Base-by-base conservation (phyloP, 768 basidiomycete species). In the Dioszegia aurantiaca region DNA sequence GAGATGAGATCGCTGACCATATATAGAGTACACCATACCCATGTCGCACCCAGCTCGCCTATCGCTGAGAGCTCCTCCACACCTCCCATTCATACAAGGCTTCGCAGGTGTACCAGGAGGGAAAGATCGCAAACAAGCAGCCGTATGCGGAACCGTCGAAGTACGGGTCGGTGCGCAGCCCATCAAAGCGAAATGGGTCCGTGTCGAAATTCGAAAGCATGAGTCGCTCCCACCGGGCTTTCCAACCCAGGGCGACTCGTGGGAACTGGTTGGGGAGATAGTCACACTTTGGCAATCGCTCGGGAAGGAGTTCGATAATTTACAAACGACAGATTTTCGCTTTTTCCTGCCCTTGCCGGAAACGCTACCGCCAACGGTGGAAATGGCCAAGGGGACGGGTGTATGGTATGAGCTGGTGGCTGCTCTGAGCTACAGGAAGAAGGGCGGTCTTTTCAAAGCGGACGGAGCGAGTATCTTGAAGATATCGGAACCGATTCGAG, bases 321-420 rank as follows among this genome's bases (percentile, higher is more conserved):
- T 94, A 59, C 80, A 82, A 39, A 84, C 87, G 27, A 90, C 61
- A 9, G 90, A 92, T 78, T 87, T 89, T 64, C 86, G 87, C 2
- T 97, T 97, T 75, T 84, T 85, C 56, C 88, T 97, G 48, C 87
- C 91, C 24, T 86, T 97, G 68, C 93, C 93, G 0, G 90, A 94
- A 75, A 87, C 88, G 10, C 86, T 91, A 58, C 92, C 93, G 1
- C 90, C 92, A 16, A 88, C 83, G 40, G 83, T 91, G 58, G 83
- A 87, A 4, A 80, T 95, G 57, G 52, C 60, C 56, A 86, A 83
- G 73, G 83, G 83, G 68, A 53, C 51, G 4, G 89, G 90, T 3
- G 87, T 97, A 62, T 82, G 85, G 61, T 95, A 97, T 69, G 92
- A 95, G 74, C 83, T 97, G 12, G 83, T 93, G 12, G 92, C 89